Percentiles rank a stretch among this genome's conserved stretches.
Conservation (phyloP, 1,284 basidiomycete genomes). For the Papiliotrema terrestris region DNA sequence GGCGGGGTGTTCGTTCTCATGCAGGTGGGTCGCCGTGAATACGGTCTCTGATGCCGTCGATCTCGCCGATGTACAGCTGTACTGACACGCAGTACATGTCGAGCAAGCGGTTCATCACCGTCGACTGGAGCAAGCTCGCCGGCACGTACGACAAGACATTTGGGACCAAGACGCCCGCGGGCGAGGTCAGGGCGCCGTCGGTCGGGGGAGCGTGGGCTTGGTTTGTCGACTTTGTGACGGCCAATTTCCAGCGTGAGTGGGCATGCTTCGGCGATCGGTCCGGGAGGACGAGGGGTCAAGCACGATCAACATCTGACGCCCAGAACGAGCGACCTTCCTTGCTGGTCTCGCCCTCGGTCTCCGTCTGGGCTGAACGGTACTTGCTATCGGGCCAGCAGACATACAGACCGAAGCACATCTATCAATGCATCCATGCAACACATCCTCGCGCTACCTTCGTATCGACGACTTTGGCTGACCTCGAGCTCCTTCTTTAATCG, state of each 20-base stretch:
- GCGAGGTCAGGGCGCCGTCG: slow-evolving; percentile 61
- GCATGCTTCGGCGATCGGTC: no score
- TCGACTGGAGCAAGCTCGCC: slow-evolving; percentile 70
- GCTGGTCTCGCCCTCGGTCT: slow-evolving; percentile 54
- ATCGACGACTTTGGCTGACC: no score
- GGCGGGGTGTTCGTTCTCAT: slow-evolving; percentile 82
- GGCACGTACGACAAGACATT: slow-evolving; percentile 66
- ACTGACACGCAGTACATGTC: slow-evolving; percentile 63
- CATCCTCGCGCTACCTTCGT: not conserved
- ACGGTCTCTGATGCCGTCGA: no score
- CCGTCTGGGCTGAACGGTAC: slow-evolving; percentile 48
- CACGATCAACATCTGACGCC: not conserved
- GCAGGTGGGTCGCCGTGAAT: slow-evolving; percentile 58
- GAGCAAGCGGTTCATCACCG: slow-evolving; percentile 64
- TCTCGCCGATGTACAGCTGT: no score
- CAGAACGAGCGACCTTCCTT: slow-evolving; percentile 54
- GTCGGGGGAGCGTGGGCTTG: slow-evolving; percentile 65
- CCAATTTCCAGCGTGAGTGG: slow-evolving; percentile 74
- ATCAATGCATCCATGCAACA: not conserved
- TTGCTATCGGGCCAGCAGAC: not conserved
- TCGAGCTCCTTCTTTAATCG: not conserved
- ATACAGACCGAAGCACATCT: not conserved
- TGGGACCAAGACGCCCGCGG: slow-evolving; percentile 59
- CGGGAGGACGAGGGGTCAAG: no score
- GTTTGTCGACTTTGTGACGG: slow-evolving; percentile 79